Conservation (phyloP, 2,329 filamentous ascomycete species). For the Colletotrichum lini region DNA sequence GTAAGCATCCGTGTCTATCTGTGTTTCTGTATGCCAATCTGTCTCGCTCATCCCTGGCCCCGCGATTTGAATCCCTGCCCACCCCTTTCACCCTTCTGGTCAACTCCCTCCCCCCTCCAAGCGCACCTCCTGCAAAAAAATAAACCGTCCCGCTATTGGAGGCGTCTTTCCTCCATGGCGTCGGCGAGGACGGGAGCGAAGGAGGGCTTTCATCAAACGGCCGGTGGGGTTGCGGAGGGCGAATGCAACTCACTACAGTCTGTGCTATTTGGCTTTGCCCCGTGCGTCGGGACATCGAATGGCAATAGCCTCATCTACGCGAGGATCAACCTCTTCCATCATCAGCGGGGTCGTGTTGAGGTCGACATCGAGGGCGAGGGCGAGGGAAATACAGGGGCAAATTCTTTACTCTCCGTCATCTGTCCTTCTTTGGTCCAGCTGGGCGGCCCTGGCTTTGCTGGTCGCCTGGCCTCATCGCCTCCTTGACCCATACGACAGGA, state of each 20-base stretch:
- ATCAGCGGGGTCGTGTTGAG: neutral
- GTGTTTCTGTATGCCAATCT: constrained; percentile 38
- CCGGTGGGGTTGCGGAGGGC: constrained; percentile 33
- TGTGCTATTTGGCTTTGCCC: constrained; percentile 11
- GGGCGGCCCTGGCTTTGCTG: neutral
- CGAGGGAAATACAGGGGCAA: constrained; percentile 4
- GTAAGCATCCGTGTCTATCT: constrained; percentile 11
- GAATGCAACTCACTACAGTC: constrained; percentile 14
- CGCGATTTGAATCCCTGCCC: constrained; percentile 24
- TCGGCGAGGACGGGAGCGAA: constrained; percentile 21
- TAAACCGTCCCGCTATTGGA: constrained; percentile 36
- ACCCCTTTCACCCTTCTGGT: constrained; percentile 36
- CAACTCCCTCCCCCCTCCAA: constrained; percentile 13
- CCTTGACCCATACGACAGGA: constrained; percentile 35
- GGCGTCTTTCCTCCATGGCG: constrained; percentile 19
- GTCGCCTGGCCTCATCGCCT: constrained; percentile 8
- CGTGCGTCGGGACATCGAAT: constrained; percentile 21
- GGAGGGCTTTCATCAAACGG: constrained; percentile 26
- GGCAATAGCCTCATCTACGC: constrained; percentile 34
- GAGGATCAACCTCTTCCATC: constrained; percentile 4
- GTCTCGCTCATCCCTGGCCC: constrained; percentile 37
- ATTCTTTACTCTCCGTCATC: neutral
- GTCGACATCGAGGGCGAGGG: neutral
- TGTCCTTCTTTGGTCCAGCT: neutral
- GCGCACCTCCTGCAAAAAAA: constrained; percentile 21